A percentile compares a stretch with the other conserved stretches of the same genome.
Conservation (phyloP, 2,329 filamentous ascomycete species). For the Fusarium fracticaudum region DNA sequence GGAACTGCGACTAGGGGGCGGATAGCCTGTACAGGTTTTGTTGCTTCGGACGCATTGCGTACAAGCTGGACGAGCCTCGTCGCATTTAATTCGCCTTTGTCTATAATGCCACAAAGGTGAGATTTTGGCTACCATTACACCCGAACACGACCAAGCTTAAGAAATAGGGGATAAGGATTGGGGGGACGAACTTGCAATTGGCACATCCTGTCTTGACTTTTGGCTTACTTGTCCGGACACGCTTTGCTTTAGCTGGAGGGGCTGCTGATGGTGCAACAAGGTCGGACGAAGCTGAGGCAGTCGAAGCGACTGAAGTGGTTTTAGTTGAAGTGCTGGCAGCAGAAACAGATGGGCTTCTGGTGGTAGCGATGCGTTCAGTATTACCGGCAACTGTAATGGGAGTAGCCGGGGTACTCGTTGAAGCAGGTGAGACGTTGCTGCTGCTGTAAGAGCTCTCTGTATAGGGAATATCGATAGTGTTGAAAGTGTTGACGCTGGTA, state of each 20-base stretch:
- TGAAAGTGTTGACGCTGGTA: constrained; percentile 3
- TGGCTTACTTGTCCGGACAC: constrained; percentile 63
- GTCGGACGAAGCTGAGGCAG: constrained; percentile 7
- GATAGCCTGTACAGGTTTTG: constrained; percentile 69
- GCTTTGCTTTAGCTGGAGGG: constrained; percentile 46
- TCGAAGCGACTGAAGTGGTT: not conserved
- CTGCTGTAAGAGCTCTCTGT: constrained; percentile 29
- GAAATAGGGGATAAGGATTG: not conserved
- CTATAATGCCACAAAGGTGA: constrained; percentile 49
- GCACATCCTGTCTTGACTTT: constrained; percentile 74
- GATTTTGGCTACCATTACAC: constrained; percentile 23
- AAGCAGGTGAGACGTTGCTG: constrained; percentile 31
- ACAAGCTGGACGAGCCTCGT: constrained; percentile 69
- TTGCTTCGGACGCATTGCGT: constrained; percentile 68
- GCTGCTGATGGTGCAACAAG: constrained; percentile 5
- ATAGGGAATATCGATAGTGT: constrained; percentile 18
- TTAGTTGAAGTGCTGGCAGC: not conserved
- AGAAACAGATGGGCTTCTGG: constrained; percentile 14
- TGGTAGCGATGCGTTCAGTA: not conserved
- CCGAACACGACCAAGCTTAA: constrained; percentile 6
- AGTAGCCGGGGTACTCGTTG: constrained; percentile 28
- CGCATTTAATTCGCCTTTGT: constrained; percentile 71
- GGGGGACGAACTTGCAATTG: constrained; percentile 71
- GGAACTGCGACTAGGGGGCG: constrained; percentile 61
- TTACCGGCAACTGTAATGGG: constrained; percentile 9